Base-by-base conservation (phyloP, 129 eudicot species). In the Flaveria trinervia region DNA sequence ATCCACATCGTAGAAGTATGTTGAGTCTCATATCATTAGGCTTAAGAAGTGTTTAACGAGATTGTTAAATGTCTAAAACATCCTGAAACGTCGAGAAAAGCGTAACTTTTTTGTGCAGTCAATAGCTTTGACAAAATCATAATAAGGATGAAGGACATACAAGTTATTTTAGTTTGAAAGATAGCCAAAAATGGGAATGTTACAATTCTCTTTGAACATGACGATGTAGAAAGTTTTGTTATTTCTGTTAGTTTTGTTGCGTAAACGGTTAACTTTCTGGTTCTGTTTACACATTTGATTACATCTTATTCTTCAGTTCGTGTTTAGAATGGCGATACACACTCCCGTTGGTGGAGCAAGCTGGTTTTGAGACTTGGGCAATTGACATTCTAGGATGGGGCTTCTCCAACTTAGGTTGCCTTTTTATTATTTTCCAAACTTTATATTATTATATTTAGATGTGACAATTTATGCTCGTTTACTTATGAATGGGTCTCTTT, bases 371-470 rank as follows among this genome's bases (percentile, higher is more conserved):
- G 84, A 65, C 96, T 4, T 94, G 98, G 98, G 97, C 89, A 9
- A 41, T 94, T 41, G 98, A 94, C 86, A 86, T 94, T 80, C 90
- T 94, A 52, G 97, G 98, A 67, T 94, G 98, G 98, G 97, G 98
- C 39, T 94, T 94, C 86, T 89, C 92, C 65, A 88, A 94, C 80
- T 84, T 94, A 84, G 96, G 98, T 89, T 68, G 33, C 51, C 59
- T 57, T 66, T 45, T 10, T 17, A 46, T 66, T 66, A 41, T 65
- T 41, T 20, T 45, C 52, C 15, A 22, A 20, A 49, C 36, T 43
- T 15, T 33, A 13, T 54, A n/a, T 4, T 7, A 26, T 26, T 62
- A 16, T 25, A 43, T 20, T 16, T 65, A 16, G 23, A 15, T 8
- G 48, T 65, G 13, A 65, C 49, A 33, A n/a, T 33, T 15, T 65